phyloP scores from a whole-genome alignment of 1,284 basidiomycete genomes.

The Cryptococcus maquisensis region DNA sequence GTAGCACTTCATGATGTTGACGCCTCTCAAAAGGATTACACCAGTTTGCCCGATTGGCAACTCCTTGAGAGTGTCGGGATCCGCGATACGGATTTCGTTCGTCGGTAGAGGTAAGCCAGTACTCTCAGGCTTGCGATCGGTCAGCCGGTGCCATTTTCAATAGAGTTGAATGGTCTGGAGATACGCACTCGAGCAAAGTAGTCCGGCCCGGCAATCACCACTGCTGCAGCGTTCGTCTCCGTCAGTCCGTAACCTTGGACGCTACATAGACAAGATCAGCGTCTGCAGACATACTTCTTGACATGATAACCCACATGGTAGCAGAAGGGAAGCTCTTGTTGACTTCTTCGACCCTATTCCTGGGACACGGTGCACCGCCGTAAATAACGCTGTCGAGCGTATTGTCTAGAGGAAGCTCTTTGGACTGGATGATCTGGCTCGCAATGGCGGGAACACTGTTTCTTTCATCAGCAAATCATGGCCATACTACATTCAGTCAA shows the following conservation, averaged over 20 bases:
- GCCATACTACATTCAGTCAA: not conserved
- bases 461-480: not conserved
- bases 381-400: slow-evolving; percentile 37
- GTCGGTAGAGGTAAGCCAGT: slow-evolving; percentile 37
- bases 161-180: not conserved
- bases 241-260: slow-evolving; percentile 45
- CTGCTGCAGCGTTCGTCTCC: slow-evolving; percentile 41
- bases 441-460: slow-evolving; percentile 42
- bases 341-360: slow-evolving; percentile 33
- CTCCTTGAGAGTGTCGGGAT: slow-evolving; percentile 22
- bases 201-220: slow-evolving; percentile 35
- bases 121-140: not conserved
- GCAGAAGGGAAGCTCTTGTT: slow-evolving; percentile 31
- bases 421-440: slow-evolving; percentile 30
- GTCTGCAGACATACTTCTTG: no score
- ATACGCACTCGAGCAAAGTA: slow-evolving; percentile 30
- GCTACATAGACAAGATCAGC: slow-evolving; percentile 12
- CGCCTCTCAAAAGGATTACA: slow-evolving; percentile 34
- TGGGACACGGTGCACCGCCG: slow-evolving; percentile 42
- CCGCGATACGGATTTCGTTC: slow-evolving; percentile 32
- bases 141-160: not conserved
- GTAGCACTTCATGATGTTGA: slow-evolving; percentile 44
- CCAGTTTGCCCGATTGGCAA: slow-evolving; percentile 26
- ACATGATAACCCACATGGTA: slow-evolving; percentile 17
- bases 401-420: slow-evolving; percentile 24